Evolutionary conservation across 2,329 filamentous ascomycete species (phyloP).

Genomic region (Sarocladium kiliense): DNA sequence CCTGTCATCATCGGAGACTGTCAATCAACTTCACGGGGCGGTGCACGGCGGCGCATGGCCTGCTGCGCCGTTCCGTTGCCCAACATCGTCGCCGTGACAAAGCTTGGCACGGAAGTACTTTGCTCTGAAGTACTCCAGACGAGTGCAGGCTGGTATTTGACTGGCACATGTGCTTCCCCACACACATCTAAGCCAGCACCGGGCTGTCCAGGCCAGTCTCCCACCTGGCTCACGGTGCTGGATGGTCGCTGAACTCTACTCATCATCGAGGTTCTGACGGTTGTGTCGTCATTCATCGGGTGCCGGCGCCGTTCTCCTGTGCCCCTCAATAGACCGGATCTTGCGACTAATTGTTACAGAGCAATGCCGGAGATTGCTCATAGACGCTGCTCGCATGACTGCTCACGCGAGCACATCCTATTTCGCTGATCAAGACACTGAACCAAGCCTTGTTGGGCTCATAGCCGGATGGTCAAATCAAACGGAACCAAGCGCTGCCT

Average conservation of each 20-base stretch:
- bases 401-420: conserved; percentile 1
- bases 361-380: background rate
- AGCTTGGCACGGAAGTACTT: background rate
- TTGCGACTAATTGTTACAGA: background rate
- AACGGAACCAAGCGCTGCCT: background rate
- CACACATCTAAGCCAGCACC: background rate
- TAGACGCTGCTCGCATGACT: background rate
- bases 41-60: background rate
- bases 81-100: background rate
- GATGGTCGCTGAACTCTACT: background rate
- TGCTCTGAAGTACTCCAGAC: background rate
- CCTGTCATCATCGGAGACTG: too few relatives aligned
- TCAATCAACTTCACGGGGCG: background rate
- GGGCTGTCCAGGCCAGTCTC: background rate
- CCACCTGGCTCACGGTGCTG: too few relatives aligned
- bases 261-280: background rate
- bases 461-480: background rate
- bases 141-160: background rate
- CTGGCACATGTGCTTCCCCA: conserved; percentile 2
- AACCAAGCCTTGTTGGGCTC: background rate
- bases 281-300: background rate
- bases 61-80: background rate
- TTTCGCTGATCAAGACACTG: background rate
- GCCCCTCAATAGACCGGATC: background rate
- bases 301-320: background rate